These are phyloP conservation scores for Candida fluviatilis DNA, from an alignment of 805 yeast genomes.

Conservation along the genomic window DNA sequence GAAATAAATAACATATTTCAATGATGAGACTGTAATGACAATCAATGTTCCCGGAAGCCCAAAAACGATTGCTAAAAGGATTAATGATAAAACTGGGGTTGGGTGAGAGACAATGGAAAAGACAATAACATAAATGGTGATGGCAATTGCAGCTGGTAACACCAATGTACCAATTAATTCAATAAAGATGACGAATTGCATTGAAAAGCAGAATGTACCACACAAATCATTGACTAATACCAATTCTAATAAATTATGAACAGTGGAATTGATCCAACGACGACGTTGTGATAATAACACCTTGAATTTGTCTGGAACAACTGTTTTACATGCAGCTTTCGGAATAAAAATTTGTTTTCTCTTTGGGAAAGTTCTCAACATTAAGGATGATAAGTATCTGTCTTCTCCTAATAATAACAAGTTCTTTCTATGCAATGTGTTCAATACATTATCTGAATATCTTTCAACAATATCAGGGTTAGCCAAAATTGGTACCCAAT, in stretches of 20 bases:
- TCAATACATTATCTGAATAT: constrained; percentile 80
- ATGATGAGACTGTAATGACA: constrained; percentile 72
- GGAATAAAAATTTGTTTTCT: constrained; percentile 84
- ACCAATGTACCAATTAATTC: constrained; percentile 86
- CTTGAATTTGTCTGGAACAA: constrained; percentile 78
- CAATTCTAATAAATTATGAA: constrained; percentile 86
- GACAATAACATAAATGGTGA: constrained; percentile 76
- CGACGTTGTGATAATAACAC: constrained; percentile 89
- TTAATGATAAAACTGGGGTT: constrained; percentile 72
- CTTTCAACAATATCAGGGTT: constrained; percentile 93
- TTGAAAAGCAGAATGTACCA: constrained; percentile 91
- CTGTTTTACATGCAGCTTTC: constrained; percentile 87
- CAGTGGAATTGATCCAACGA: constrained; percentile 95
- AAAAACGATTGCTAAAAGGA: constrained; percentile 70
- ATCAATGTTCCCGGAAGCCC: constrained; percentile 85
- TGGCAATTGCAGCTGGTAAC: constrained; percentile 81
- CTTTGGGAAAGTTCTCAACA: constrained; percentile 86
- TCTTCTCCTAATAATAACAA: constrained; percentile 86
- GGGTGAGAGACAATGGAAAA: constrained; percentile 68
- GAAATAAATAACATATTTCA: constrained; percentile 76
- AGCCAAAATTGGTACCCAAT: constrained; percentile 91
- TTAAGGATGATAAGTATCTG: constrained; percentile 76
- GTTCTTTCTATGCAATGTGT: constrained; percentile 83
- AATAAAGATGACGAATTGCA: constrained; percentile 85
- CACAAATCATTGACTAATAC: constrained; percentile 81